Evolutionary conservation across 2,329 filamentous ascomycete species (phyloP), one percentile per base, ranked within the genome.

Genomic region (Trichocomaceae sp.): DNA sequence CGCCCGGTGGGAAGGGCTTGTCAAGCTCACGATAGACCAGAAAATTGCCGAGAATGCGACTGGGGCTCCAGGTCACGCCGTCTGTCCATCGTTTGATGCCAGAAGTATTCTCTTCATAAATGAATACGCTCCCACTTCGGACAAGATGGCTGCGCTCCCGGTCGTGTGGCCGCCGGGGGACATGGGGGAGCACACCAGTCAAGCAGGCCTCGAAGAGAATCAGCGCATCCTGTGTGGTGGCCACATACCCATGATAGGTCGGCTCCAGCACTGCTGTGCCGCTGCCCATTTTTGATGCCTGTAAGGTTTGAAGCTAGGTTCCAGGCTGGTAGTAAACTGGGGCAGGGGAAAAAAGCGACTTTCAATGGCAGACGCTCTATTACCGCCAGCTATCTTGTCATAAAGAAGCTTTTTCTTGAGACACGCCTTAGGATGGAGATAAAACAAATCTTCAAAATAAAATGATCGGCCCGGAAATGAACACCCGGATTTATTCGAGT

Each of bases 71-170:
- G 6, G 86, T 85, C 10, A 92, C 83, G 13, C 91, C 90, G 62
- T 96, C 91, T 0, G 90, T 96, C 91, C 91, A 96, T 54, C 91
- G 81, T 74, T 95, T 95, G 73, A 96, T 95, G 5, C 90, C 90
- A 0, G 90, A 95, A 0, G 88, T 85, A 58, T 89, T 86, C 69
- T 96, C 90, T 65, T 95, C 90, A 69, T 96, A 96, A 61, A 96
- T 88, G 72, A 96, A 93, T 47, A 96, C 82, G 61, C 87, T 86
- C 35, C 91, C 91, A 62, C 89, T 95, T 61, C 82, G 82, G 66
- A 96, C 93, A 50, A 95, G 81, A 19, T 83, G 79, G 22, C 79
- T 77, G 50, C 90, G 81, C 71, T 96, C 91, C 50, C 89, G 81
- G 64, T 96, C 91, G 68, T 95, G 89, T 1, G 91, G 91, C 52